Conservation (phyloP, 2,329 filamentous ascomycete genomes). For the Ilyonectria mors-panacis region DNA sequence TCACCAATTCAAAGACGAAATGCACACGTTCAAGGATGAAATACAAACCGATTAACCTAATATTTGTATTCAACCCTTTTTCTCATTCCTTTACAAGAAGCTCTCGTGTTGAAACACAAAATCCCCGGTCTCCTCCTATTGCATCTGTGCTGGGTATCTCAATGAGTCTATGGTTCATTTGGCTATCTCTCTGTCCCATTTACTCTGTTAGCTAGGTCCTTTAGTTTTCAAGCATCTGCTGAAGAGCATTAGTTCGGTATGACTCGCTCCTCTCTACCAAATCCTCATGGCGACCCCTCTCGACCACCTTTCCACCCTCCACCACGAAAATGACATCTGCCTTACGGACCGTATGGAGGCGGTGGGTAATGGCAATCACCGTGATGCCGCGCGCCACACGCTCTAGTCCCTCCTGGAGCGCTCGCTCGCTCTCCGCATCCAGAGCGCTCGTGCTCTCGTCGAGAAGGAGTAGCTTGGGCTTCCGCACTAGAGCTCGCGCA, state of each 20-base stretch:
- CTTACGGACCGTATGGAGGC: constrained; percentile 69
- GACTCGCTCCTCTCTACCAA: constrained; percentile 67
- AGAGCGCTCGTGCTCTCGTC: constrained; percentile 88
- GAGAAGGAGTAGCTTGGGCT: constrained; percentile 80
- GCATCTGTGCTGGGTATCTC: not conserved
- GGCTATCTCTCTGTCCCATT: not conserved
- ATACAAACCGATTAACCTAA: too few relatives aligned
- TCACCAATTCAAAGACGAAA: too few relatives aligned
- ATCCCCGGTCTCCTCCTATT: too few relatives aligned
- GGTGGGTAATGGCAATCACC: constrained; percentile 71
- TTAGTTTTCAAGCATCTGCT: constrained; percentile 60
- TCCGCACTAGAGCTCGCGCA: constrained; percentile 80
- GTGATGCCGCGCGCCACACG: constrained; percentile 67
- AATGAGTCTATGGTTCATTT: not conserved
- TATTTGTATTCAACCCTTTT: too few relatives aligned
- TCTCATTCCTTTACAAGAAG: too few relatives aligned
- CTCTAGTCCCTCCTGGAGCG: constrained; percentile 78
- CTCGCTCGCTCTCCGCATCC: constrained; percentile 77
- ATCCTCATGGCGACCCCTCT: constrained; percentile 68
- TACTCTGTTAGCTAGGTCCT: not conserved
- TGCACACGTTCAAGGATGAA: too few relatives aligned
- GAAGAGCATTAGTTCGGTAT: constrained; percentile 66
- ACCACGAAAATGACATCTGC: constrained; percentile 73
- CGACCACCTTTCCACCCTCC: constrained; percentile 67
- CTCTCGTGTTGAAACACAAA: too few relatives aligned